Evolutionary conservation across 1,139 yeast species (phyloP).

Genomic region (Sugiyamaella japonica): DNA sequence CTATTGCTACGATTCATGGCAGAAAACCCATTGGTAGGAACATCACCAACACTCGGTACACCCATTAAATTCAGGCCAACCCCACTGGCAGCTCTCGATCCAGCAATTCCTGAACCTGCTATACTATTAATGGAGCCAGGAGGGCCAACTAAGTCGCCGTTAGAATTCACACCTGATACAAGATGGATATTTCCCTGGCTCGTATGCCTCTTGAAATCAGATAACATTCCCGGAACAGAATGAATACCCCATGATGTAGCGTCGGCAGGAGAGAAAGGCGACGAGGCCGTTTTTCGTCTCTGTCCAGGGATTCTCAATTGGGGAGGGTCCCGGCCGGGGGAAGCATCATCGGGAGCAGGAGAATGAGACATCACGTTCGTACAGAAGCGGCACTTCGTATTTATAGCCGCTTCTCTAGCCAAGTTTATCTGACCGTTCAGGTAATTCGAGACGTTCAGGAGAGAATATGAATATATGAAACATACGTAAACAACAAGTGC

Average conservation of each 20-base stretch:
- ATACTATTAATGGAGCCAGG: conserved; percentile 4
- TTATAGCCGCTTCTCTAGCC: background rate
- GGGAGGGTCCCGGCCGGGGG: conserved; percentile 10
- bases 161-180: conserved; percentile 7
- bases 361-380: conserved; percentile 5
- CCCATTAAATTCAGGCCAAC: conserved; percentile 13
- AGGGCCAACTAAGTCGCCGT: conserved; percentile 1
- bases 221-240: conserved; percentile 42
- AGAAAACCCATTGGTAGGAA: too few species aligned
- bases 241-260: conserved; percentile 41
- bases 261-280: conserved; percentile 21
- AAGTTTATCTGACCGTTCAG: conserved; percentile 6
- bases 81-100: conserved; percentile 14
- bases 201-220: conserved; percentile 43
- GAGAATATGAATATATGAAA: background rate
- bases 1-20: background rate
- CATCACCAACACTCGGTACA: conserved; percentile 7
- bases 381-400: background rate
- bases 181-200: conserved; percentile 27
- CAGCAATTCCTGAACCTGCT: conserved; percentile 3
- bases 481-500: conserved; percentile 4
- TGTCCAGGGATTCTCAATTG: conserved; percentile 24
- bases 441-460: background rate
- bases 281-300: conserved; percentile 26
- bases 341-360: background rate